Evolutionary conservation across 257 asterid species (phyloP).

Genomic region (Marsdenia floribunda): DNA sequence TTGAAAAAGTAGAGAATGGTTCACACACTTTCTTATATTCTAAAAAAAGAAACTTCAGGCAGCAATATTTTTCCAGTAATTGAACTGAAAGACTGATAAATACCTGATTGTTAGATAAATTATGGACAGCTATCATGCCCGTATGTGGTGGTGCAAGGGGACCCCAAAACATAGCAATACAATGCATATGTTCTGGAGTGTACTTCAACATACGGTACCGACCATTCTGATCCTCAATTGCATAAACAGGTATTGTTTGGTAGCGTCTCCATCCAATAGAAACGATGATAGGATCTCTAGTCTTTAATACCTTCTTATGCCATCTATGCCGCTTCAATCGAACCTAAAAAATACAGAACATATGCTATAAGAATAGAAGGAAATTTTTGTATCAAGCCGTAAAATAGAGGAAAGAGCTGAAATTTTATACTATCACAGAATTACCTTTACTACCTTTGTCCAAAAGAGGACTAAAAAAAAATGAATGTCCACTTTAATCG

Average conservation of each 20-base stretch:
- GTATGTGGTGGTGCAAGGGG: conserved; percentile 96
- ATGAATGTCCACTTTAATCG: background rate
- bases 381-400: background rate
- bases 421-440: background rate
- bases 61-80: background rate
- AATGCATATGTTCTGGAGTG: conserved; percentile 99
- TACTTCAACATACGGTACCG: conserved; percentile 96
- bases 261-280: conserved; percentile 99
- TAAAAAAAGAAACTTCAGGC: background rate
- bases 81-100: background rate
- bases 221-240: conserved; percentile 88
- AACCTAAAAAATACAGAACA: conserved; percentile 40
- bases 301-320: conserved; percentile 93
- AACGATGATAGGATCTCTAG: conserved; percentile 94
- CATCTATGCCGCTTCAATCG: conserved; percentile 92
- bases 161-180: conserved; percentile 99
- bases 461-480: too few relatives aligned
- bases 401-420: background rate
- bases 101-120: conserved; percentile 86
- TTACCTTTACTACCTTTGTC: background rate
- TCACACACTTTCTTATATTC: too few relatives aligned
- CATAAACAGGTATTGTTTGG: conserved; percentile 85
- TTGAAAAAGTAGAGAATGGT: background rate
- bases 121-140: conserved; percentile 89
- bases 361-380: background rate